phyloP scores from a whole-genome alignment of 495 filamentous ascomycete species.

The Pseudoneurospora amorphoporcata region DNA sequence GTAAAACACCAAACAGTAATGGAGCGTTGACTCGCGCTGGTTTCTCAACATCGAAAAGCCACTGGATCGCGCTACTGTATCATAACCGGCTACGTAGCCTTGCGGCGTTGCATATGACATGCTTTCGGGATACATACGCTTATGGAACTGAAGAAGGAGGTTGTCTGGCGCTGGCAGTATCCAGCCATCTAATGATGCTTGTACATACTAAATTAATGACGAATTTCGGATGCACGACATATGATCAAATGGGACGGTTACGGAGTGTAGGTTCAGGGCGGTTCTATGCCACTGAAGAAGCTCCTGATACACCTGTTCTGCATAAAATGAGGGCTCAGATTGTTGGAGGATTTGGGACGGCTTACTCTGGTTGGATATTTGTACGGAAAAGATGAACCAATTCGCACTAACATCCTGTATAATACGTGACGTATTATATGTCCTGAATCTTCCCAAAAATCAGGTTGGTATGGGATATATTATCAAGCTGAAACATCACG shows the following conservation, averaged over 20 bases:
- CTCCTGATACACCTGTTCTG: background rate
- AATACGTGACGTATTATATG: background rate
- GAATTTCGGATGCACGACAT: background rate
- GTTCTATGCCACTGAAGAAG: background rate
- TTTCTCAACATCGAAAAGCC: background rate
- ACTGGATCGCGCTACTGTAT: background rate
- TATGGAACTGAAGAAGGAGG: conserved; percentile 1
- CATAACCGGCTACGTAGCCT: background rate
- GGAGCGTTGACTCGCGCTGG: background rate
- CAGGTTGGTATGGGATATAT: background rate
- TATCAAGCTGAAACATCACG: background rate
- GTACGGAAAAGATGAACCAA: background rate
- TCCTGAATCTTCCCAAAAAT: background rate
- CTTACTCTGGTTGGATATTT: background rate
- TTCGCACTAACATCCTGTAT: background rate
- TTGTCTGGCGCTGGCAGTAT: conserved; percentile 7
- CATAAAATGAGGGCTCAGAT: background rate
- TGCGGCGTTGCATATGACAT: background rate
- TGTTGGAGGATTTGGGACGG: background rate
- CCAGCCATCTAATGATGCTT: background rate
- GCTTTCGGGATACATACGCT: conserved; percentile 4
- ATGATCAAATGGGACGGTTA: background rate
- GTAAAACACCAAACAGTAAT: background rate
- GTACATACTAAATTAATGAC: conserved; percentile 6
- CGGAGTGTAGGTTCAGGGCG: background rate